phyloP scores from a whole-genome alignment of 176 grass and related monocot genomes.

The Dactylis glomerata region DNA sequence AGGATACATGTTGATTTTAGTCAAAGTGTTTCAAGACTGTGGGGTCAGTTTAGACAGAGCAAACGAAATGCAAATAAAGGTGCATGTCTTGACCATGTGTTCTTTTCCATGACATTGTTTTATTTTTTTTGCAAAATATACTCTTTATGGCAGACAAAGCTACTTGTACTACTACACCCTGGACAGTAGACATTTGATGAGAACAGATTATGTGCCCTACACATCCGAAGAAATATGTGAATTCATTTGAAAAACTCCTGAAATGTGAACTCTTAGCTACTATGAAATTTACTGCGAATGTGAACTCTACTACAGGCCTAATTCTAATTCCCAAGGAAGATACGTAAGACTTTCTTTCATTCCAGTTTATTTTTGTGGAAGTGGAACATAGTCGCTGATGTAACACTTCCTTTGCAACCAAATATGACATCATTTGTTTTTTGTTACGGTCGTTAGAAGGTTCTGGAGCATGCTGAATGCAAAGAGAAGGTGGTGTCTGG shows the following conservation, averaged over 20 bases:
- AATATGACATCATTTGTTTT: not conserved
- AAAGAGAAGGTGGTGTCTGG: not conserved
- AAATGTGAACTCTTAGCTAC: not conserved
- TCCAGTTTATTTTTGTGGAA: not conserved
- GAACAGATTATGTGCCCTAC: not conserved
- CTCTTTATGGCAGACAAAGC: not conserved
- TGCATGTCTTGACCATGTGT: slow-evolving; percentile 12
- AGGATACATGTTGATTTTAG: slow-evolving; percentile 99
- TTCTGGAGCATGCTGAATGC: slow-evolving; percentile 13
- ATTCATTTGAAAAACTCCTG: not conserved
- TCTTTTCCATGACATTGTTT: not conserved
- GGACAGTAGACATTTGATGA: not conserved
- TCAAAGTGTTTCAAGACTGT: slow-evolving; percentile 93
- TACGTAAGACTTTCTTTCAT: not conserved
- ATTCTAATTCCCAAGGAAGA: not conserved
- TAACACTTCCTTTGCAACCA: not conserved
- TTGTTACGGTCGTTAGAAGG: not conserved
- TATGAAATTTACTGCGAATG: not conserved
- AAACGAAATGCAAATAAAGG: slow-evolving; percentile 84
- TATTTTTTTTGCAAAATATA: not conserved
- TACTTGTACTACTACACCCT: not conserved
- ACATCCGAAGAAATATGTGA: not conserved
- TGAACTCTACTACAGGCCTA: not conserved
- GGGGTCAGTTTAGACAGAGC: slow-evolving; percentile 89
- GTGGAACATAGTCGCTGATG: not conserved